Evolutionary conservation across 352 stramenopile genomes (phyloP).

Genomic region (Hyaloperonospora brassicae): DNA sequence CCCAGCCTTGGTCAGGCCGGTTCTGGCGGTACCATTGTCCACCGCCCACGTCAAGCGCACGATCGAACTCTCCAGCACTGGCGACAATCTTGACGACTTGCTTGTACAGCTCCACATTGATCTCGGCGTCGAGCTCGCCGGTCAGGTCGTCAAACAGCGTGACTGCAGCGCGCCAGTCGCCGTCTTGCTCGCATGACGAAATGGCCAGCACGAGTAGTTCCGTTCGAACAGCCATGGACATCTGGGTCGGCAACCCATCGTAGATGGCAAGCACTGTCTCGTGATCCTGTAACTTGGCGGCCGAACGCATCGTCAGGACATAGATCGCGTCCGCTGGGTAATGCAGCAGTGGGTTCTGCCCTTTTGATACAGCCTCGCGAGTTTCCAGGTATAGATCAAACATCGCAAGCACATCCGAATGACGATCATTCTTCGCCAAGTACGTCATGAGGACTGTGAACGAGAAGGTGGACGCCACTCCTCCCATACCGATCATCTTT

Average conservation of each 20-base stretch:
- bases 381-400: conserved; percentile 57
- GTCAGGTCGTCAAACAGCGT: conserved; percentile 72
- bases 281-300: conserved; percentile 39
- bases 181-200: conserved; percentile 47
- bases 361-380: conserved; percentile 34
- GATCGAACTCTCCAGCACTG: conserved; percentile 73
- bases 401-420: conserved; percentile 39
- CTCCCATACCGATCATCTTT: conserved; percentile 36
- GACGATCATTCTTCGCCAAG: conserved; percentile 29
- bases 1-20: conserved; percentile 62
- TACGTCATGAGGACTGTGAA: conserved; percentile 77
- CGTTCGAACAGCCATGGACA: conserved; percentile 47
- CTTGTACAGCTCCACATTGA: conserved; percentile 73
- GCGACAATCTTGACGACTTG: conserved; percentile 77
- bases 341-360: conserved; percentile 49
- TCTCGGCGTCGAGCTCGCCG: conserved; percentile 39
- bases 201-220: conserved; percentile 45
- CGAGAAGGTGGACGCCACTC: conserved; percentile 52
- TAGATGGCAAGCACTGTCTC: conserved; percentile 58
- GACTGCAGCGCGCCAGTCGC: conserved; percentile 70
- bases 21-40: conserved; percentile 83
- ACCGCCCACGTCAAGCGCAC: conserved; percentile 75
- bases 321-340: conserved; percentile 62
- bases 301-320: conserved; percentile 50
- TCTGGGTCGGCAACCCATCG: conserved; percentile 29